phyloP scores from a whole-genome alignment of 257 asterid genomes.

The Striga asiatica region DNA sequence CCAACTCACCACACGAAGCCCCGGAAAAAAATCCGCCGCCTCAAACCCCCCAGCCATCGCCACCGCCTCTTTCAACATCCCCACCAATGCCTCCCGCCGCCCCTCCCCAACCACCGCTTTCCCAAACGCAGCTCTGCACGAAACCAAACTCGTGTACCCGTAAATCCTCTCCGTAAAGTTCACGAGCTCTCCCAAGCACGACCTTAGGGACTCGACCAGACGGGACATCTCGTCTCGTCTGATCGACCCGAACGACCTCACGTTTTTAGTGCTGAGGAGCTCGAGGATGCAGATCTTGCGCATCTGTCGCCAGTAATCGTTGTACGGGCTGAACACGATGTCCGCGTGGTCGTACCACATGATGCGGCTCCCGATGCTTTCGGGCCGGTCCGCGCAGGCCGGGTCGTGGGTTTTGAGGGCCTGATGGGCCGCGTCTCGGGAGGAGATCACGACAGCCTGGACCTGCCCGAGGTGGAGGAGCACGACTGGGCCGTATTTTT shows the following conservation, averaged over 20 bases:
- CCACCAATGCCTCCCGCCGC: conserved; percentile 12
- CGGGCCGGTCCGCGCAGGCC: conserved; percentile 26
- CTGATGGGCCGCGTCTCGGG: conserved; percentile 17
- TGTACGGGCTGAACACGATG: conserved; percentile 25
- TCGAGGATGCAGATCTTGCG: conserved; percentile 28
- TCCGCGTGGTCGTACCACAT: conserved; percentile 17
- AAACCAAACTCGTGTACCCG: neutral
- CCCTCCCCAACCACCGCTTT: conserved; percentile 1
- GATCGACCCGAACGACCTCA: conserved; percentile 17
- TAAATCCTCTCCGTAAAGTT: conserved; percentile 14
- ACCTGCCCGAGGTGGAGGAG: conserved; percentile 30
- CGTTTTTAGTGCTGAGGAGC: conserved; percentile 20
- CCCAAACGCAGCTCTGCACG: conserved; percentile 28
- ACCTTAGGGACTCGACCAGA: conserved; percentile 4
- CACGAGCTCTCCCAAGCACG: neutral
- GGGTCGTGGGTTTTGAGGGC: conserved; percentile 23
- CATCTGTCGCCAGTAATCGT: conserved; percentile 36
- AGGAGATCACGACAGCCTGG: conserved; percentile 23
- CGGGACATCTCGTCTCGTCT: conserved; percentile 11
- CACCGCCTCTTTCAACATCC: neutral
- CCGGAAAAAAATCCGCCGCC: conserved; percentile 28
- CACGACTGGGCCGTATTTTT: conserved; percentile 28
- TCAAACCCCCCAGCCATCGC: conserved; percentile 16
- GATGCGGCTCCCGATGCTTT: conserved; percentile 11
- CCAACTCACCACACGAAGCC: conserved; percentile 12